Conservation (phyloP, 345 rosid genomes). For the Streptanthus diversifolius region DNA sequence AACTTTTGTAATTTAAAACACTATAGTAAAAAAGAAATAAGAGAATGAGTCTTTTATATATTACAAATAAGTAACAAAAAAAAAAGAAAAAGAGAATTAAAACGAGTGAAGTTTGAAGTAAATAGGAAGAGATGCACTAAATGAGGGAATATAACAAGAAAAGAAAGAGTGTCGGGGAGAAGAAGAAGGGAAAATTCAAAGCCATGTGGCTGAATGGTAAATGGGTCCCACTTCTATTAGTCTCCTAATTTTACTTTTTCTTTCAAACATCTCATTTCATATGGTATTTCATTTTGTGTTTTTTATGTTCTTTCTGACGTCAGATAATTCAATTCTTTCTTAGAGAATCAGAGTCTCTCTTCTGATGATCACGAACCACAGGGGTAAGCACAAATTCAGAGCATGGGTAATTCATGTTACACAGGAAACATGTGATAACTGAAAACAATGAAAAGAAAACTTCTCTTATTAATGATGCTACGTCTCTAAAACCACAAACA, state of each 20-base stretch:
- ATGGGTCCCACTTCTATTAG: neutral
- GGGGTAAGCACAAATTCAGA: neutral
- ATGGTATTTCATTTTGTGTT: neutral
- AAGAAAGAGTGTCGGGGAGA: neutral
- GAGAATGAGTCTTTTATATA: too few relatives aligned
- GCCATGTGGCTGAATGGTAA: neutral
- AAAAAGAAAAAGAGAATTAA: neutral
- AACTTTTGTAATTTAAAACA: neutral
- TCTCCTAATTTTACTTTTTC: neutral
- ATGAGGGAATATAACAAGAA: neutral
- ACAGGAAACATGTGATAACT: neutral
- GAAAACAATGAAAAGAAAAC: neutral
- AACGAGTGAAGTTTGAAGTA: neutral
- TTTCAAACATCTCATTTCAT: neutral
- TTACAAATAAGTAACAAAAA: too few relatives aligned
- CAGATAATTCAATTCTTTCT: neutral
- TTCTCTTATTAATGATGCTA: neutral
- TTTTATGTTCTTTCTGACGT: neutral
- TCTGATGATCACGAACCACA: neutral
- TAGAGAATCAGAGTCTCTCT: neutral
- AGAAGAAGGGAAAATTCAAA: neutral
- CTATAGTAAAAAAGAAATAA: neutral
- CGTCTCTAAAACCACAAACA: constrained; percentile 1
- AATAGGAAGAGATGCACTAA: neutral
- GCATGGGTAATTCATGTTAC: neutral